Evolutionary conservation across 129 eudicot species (phyloP).

Genomic region (Kitagawia praeruptora): DNA sequence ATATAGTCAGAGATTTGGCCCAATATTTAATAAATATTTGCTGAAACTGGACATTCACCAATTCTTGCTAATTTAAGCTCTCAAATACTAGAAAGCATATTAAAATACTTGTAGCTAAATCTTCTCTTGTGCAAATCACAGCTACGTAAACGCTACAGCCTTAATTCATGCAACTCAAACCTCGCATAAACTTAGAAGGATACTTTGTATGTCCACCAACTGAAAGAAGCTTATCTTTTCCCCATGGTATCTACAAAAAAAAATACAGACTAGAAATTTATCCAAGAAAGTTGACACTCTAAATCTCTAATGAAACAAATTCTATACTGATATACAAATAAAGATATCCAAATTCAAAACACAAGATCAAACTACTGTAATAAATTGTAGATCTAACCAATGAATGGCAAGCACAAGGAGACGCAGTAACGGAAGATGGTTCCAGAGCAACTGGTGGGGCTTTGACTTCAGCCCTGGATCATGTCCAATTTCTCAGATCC

Average conservation of each 20-base stretch:
- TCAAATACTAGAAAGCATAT: background rate
- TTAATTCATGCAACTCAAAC: slow-evolving; percentile 23
- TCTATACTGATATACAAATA: background rate
- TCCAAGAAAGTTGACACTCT: too few relatives aligned
- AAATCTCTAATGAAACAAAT: slow-evolving; percentile 5
- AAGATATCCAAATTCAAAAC: slow-evolving; percentile 1
- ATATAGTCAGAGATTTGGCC: background rate
- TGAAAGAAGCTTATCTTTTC: slow-evolving; percentile 85
- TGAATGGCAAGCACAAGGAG: slow-evolving; percentile 92
- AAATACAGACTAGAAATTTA: background rate
- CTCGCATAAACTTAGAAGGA: slow-evolving; percentile 75
- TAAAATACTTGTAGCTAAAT: background rate
- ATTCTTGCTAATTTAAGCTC: background rate
- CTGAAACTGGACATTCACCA: background rate
- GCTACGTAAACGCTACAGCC: background rate
- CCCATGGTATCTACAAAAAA: slow-evolving; percentile 77
- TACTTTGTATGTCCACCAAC: slow-evolving; percentile 94
- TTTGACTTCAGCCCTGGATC: slow-evolving; percentile 86
- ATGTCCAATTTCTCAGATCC: slow-evolving; percentile 79
- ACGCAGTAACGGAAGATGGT: slow-evolving; percentile 26
- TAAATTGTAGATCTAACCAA: slow-evolving; percentile 56
- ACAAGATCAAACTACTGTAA: slow-evolving; percentile 2
- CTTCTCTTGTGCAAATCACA: background rate
- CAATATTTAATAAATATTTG: background rate
- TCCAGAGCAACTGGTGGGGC: slow-evolving; percentile 38